Percentiles rank a stretch among this genome's conserved stretches.
phyloP scores from a whole-genome alignment of 805 yeast species.

The Dipodascopsis uninucleata region DNA sequence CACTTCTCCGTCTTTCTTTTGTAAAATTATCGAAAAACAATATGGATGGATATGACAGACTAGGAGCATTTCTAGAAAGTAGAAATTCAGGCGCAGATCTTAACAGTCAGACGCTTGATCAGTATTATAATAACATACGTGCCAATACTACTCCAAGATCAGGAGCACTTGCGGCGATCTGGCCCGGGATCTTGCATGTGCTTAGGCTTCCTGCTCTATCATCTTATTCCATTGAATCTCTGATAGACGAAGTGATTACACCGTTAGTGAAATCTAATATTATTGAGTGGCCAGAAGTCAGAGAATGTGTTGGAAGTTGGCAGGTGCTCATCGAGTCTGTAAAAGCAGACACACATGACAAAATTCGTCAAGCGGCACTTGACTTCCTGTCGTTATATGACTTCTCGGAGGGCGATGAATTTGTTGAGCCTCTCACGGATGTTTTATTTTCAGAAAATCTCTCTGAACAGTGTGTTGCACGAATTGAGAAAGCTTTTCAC shows the following conservation, averaged over 20 bases:
- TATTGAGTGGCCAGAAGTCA: conserved; percentile 12
- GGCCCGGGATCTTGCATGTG: conserved; percentile 20
- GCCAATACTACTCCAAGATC: conserved; percentile 8
- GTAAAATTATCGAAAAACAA: no score
- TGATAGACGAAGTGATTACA: conserved; percentile 22
- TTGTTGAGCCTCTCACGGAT: no score
- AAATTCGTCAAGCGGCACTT: conserved; percentile 21
- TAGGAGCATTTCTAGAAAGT: no score
- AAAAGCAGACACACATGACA: conserved; percentile 14
- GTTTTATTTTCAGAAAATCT: conserved; percentile 9
- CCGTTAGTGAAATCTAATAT: conserved; percentile 12
- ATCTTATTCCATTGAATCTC: background rate
- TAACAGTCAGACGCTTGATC: no score
- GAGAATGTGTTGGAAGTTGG: background rate
- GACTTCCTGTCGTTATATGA: conserved; percentile 13
- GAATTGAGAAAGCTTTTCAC: conserved; percentile 15
- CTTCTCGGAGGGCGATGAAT: conserved; percentile 1
- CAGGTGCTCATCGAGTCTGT: conserved; percentile 13
- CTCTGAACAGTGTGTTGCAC: conserved; percentile 14
- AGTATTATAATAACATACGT: conserved; percentile 9
- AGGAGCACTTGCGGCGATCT: conserved; percentile 15
- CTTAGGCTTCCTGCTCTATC: conserved; percentile 6
- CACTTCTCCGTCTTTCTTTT: no score
- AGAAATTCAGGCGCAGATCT: no score
- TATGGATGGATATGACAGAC: no score